Conservation (phyloP, 2,329 filamentous ascomycete genomes). For the Paraphoma chrysanthemicola region DNA sequence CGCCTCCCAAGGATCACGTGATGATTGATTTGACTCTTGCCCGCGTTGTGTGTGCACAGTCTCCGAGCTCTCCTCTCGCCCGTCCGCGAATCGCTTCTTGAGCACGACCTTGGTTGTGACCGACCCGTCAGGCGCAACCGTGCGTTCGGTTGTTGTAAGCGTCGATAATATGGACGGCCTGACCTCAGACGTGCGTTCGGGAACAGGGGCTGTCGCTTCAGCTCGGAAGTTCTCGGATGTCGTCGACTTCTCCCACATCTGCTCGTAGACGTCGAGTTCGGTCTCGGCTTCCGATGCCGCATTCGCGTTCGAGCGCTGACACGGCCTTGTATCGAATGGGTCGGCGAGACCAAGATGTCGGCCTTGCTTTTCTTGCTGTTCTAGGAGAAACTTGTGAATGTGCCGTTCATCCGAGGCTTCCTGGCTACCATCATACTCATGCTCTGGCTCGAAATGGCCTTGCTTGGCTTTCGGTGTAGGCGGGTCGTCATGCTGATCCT, state of each 20-base stretch:
- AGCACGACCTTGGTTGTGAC: constrained; percentile 64
- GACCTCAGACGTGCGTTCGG: constrained; percentile 15
- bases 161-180: constrained; percentile 58
- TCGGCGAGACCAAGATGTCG: neutral
- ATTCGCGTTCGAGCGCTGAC: neutral
- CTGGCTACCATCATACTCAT: neutral
- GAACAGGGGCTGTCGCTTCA: constrained; percentile 7
- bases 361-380: neutral
- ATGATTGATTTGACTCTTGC: constrained; percentile 17
- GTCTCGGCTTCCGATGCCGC: constrained; percentile 36
- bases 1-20: constrained; percentile 17
- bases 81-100: constrained; percentile 67
- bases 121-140: constrained; percentile 62
- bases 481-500: constrained; percentile 44
- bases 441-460: neutral
- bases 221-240: neutral
- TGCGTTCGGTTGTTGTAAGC: constrained; percentile 63
- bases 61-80: constrained; percentile 65
- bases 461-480: constrained; percentile 33
- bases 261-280: constrained; percentile 63
- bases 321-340: neutral
- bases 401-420: neutral
- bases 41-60: constrained; percentile 56
- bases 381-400: neutral
- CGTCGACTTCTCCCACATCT: constrained; percentile 35